Evolutionary conservation across 2,329 filamentous ascomycete genomes (phyloP), one percentile per base, ranked within the genome.

Genomic region (Claviceps quebecensis): DNA sequence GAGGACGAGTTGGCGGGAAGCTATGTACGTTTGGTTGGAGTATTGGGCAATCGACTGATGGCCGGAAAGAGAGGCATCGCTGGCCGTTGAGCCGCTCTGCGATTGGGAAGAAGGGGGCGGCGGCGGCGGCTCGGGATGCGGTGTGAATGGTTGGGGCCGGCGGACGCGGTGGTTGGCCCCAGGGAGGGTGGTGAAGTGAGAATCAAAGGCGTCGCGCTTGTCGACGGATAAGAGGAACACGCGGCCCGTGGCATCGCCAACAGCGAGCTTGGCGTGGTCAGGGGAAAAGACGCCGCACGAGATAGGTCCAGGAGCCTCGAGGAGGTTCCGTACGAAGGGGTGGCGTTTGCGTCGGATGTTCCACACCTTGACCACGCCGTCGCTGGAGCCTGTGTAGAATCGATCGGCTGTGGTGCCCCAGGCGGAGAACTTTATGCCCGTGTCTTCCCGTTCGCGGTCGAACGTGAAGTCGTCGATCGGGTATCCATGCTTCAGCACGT

Each of bases 301-400:
- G 17, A 84, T 74, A 0, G 78, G 76, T 0, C 72, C 78, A 0
- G 76, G 69, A 1, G 74, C 73, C 53, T 76, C 70, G 1, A 83
- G 65, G 0, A 83, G 63, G 48, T 75, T 69, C 22, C 75, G 71
- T 5, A 83, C 67, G 45, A 77, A 69, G 0, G 70, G 74, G 49
- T 66, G 61, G 29, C 56, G 64, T 48, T 48, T 59, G 45, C 68
- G 67, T 9, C 76, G 73, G 8, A 83, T 64, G 55, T 83, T 78
- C 80, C 80, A 84, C 2, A 78, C 77, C 54, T 79, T 82, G 16
- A 84, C 69, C 0, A 76, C 69, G 1, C 80, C 80, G 54, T 84
- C 80, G 1, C 80, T 82, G 0, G 77, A 78, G 1, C 80, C 80
- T 0, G 79, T 83, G 56, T 83, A 84, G 44, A 84, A 72, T 0